These are phyloP conservation scores for Emmonsia crescens DNA, from an alignment of 2,329 filamentous ascomycete genomes.

Conservation along the genomic window DNA sequence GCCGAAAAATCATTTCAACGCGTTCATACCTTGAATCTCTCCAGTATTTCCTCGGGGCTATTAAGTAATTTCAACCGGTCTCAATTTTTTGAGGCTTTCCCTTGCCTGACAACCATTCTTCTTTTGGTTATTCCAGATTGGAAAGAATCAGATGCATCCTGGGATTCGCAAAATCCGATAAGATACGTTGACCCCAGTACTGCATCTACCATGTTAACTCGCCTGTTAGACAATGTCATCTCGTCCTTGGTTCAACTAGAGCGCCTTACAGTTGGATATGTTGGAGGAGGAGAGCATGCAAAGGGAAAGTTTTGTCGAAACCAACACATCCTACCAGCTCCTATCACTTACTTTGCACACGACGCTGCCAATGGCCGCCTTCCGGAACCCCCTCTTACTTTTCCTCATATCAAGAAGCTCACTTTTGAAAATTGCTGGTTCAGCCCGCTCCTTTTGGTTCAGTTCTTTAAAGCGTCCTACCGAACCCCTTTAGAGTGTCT, in stretches of 20 bases:
- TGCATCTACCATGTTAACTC: conserved; percentile 43
- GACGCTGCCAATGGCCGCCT: conserved; percentile 1
- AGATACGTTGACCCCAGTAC: conserved; percentile 40
- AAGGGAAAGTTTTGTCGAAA: conserved; percentile 52
- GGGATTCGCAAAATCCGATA: conserved; percentile 43
- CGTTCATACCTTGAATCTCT: conserved; percentile 51
- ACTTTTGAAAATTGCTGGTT: conserved; percentile 61
- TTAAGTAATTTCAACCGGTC: conserved; percentile 44
- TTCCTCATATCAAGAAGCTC: conserved; percentile 49
- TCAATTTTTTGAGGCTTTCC: conserved; percentile 53
- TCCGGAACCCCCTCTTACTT: conserved; percentile 31
- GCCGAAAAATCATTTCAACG: conserved; percentile 44
- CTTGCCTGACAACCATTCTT: conserved; percentile 44
- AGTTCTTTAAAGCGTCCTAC: conserved; percentile 42
- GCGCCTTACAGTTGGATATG: conserved; percentile 54
- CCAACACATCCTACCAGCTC: conserved; percentile 51
- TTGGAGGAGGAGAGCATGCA: conserved; percentile 56
- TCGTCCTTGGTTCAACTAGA: conserved; percentile 41
- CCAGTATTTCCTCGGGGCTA: conserved; percentile 53
- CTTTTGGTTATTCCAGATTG: conserved; percentile 56
- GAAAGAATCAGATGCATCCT: conserved; percentile 45
- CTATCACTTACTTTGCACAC: conserved; percentile 18
- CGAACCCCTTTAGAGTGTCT: conserved; percentile 41
- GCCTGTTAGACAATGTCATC: conserved; percentile 43
- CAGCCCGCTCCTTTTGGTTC: conserved; percentile 46